Conservation (phyloP, 2,329 filamentous ascomycete genomes). For the Amauroascus niger region DNA sequence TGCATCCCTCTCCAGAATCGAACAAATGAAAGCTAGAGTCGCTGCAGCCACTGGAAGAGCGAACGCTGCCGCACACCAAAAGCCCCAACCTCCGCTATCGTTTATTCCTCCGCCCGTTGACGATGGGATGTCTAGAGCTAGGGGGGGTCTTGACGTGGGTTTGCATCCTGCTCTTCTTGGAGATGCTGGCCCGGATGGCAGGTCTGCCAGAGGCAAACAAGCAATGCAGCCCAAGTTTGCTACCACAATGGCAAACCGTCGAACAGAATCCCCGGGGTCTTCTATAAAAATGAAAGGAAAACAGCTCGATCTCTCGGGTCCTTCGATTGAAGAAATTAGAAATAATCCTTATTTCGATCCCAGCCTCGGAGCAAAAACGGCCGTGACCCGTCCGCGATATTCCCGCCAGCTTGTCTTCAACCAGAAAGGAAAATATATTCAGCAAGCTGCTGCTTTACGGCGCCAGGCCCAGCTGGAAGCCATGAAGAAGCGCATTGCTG, state of each 20-base stretch:
- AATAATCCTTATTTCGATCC: slow-evolving; percentile 79
- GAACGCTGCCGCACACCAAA: slow-evolving; percentile 35
- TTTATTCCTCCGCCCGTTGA: slow-evolving; percentile 38
- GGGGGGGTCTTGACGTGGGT: slow-evolving; percentile 63
- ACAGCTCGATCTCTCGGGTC: slow-evolving; percentile 49
- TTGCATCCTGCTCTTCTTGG: slow-evolving; percentile 63
- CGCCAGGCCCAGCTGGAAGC: slow-evolving; percentile 81
- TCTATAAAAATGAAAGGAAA: slow-evolving; percentile 35
- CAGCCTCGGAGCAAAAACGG: slow-evolving; percentile 51
- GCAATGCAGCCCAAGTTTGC: slow-evolving; percentile 45
- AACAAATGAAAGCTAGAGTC: slow-evolving; percentile 69
- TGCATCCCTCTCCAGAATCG: slow-evolving; percentile 55
- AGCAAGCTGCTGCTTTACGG: slow-evolving; percentile 80
- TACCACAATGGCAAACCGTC: slow-evolving; percentile 47
- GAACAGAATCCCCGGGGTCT: slow-evolving; percentile 36
- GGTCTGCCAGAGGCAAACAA: slow-evolving; percentile 34
- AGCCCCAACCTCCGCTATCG: slow-evolving; percentile 34
- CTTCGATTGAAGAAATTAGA: slow-evolving; percentile 48
- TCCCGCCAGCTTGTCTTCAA: slow-evolving; percentile 79
- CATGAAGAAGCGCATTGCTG: slow-evolving; percentile 89
- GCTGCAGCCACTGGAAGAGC: slow-evolving; percentile 58
- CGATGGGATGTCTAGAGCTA: slow-evolving; percentile 42
- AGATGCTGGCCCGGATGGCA: slow-evolving; percentile 39
- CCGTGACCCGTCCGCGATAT: slow-evolving; percentile 52
- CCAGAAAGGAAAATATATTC: slow-evolving; percentile 92